Base-by-base conservation (phyloP, 176 grass and related monocot genomes). In the Lolium multiflorum region DNA sequence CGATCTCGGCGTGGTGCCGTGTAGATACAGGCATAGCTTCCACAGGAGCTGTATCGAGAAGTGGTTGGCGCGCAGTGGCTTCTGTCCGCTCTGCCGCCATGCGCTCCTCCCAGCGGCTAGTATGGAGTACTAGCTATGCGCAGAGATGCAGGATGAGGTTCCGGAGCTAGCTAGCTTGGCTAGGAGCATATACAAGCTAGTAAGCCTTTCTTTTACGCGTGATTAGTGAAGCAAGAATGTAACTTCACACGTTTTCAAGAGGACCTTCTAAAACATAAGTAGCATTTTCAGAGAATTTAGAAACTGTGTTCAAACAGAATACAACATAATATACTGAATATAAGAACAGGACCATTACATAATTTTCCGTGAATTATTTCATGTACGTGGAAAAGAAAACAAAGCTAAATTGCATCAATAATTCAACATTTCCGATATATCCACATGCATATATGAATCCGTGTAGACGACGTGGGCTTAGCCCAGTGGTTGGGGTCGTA, bases 1-100 rank as follows among this genome's bases (percentile, higher is more conserved):
- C 20, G 46, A 77, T 0, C 20, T 77, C 17, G 10, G 13, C 18
- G 46, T 54, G 73, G 65, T 85, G 60, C 83, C 83, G 31, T 85
- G 83, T 20, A 2, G 7, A 48, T 28, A 26, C 18, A 18, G 9
- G 43, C 60, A 81, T 31, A 46, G 28, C 26, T 85, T 77, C 73
- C 83, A 85, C 11, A 4, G 21, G 12, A 2, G 2, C 13, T 78
- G 61, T 11, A 49, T 85, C 20, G 31, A 9, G 18, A 4, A 78
- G 61, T 85, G 74, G 83, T 4, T 78, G 47, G 48, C 7, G 14
- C 20, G 9, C 0, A 78, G 74, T 22, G 2, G 5, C 2, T 3
- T 43, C 13, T 85, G 83, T 22, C 83, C 83, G 1, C 37, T 41
- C 50, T 78, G 74, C 74, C 83, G 74, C 83, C 48, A 68, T 6